These are phyloP conservation scores for Gossypium gossypioides DNA, from an alignment of 441 rosid genomes.

Conservation along the genomic window DNA sequence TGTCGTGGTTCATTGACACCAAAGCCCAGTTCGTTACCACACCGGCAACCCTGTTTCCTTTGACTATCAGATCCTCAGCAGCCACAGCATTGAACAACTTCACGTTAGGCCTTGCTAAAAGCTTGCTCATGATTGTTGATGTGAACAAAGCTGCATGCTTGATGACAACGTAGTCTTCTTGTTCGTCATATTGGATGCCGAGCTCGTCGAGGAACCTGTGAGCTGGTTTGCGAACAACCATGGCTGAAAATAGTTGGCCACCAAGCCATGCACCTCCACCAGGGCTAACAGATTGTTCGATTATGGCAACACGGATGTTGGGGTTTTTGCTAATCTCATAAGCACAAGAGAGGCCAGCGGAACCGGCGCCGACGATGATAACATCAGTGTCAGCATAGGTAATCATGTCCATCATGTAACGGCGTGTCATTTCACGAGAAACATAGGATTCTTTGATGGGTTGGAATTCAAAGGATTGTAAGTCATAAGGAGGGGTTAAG, in stretches of 20 bases:
- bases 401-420: slow-evolving; percentile 69
- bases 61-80: slow-evolving; percentile 76
- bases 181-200: neutral
- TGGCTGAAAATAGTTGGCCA: slow-evolving; percentile 90
- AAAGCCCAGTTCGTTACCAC: slow-evolving; percentile 91
- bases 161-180: slow-evolving; percentile 1
- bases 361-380: slow-evolving; percentile 53
- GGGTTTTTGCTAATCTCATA: slow-evolving; percentile 90
- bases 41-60: slow-evolving; percentile 50
- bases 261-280: slow-evolving; percentile 33
- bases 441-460: slow-evolving; percentile 62
- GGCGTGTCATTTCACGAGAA: slow-evolving; percentile 66
- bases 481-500: slow-evolving; percentile 31
- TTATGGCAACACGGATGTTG: slow-evolving; percentile 48
- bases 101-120: slow-evolving; percentile 74
- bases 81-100: slow-evolving; percentile 88
- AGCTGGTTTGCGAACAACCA: slow-evolving; percentile 91
- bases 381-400: slow-evolving; percentile 71
- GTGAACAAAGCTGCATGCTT: slow-evolving; percentile 8
- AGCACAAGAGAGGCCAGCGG: slow-evolving; percentile 53
- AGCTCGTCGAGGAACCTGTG: slow-evolving; percentile 63
- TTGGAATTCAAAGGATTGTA: slow-evolving; percentile 40
- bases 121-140: slow-evolving; percentile 88
- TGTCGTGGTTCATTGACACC: slow-evolving; percentile 78
- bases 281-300: slow-evolving; percentile 83